Evolutionary conservation across 1,139 yeast genomes (phyloP).

Genomic region (Debaryomyces subglobosus): DNA sequence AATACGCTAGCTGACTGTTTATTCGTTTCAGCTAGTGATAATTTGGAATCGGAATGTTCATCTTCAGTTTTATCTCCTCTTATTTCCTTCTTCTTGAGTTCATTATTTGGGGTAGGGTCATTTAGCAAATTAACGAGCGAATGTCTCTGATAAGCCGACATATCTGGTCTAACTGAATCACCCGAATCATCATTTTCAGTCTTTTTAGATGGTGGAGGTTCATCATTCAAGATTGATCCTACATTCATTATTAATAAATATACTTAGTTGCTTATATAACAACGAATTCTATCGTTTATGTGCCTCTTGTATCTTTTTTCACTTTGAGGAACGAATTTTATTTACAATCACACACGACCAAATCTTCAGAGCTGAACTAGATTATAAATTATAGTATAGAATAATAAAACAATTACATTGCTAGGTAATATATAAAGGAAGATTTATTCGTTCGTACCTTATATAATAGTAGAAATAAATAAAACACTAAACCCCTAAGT

Average conservation of each 20-base stretch:
- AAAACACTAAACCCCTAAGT: slow-evolving; percentile 21
- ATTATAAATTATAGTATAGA: not conserved
- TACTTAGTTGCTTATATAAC: not conserved
- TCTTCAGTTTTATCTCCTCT: slow-evolving; percentile 13
- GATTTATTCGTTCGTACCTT: not conserved
- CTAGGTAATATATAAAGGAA: not conserved
- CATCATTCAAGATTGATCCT: slow-evolving; percentile 50
- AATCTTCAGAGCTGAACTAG: not conserved
- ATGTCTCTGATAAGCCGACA: slow-evolving; percentile 25
- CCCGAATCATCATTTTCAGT: slow-evolving; percentile 15
- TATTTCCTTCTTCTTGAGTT: slow-evolving; percentile 14
- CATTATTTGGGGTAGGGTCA: slow-evolving; percentile 18
- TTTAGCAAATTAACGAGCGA: slow-evolving; percentile 34
- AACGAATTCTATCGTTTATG: not conserved
- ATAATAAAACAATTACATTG: not conserved
- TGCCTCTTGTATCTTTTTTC: not conserved
- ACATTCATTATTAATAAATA: slow-evolving; percentile 38
- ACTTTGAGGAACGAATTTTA: not conserved
- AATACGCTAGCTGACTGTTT: slow-evolving; percentile 8
- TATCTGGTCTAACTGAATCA: slow-evolving; percentile 8
- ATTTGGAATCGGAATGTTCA: slow-evolving; percentile 14
- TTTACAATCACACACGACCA: slow-evolving; percentile 1
- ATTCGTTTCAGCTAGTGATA: not conserved
- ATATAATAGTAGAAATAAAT: not conserved
- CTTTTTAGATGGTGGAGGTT: slow-evolving; percentile 37